Percentiles rank a stretch among this genome's conserved stretches.
phyloP scores from a whole-genome alignment of 306 rosid species.

The Vigna unguiculata region DNA sequence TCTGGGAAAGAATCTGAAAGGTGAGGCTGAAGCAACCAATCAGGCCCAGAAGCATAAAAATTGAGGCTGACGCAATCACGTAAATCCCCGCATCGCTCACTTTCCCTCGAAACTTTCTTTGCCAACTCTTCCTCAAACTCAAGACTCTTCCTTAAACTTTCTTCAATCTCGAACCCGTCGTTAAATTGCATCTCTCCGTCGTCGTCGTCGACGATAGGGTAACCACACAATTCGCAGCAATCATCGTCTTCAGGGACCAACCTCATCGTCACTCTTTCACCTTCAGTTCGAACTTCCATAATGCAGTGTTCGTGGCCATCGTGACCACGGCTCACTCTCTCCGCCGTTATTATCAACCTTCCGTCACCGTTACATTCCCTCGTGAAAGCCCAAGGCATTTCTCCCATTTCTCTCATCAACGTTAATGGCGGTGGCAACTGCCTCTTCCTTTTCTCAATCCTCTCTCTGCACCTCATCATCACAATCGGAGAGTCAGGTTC shows the following conservation, averaged over 20 bases:
- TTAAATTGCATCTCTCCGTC: not conserved
- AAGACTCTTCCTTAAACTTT: not conserved
- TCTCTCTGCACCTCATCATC: not conserved
- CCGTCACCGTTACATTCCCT: slow-evolving; percentile 53
- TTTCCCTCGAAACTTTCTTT: not conserved
- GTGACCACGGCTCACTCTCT: slow-evolving; percentile 35
- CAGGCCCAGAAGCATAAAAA: not conserved
- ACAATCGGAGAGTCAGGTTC: not conserved
- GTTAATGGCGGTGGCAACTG: slow-evolving; percentile 65
- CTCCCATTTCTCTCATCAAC: slow-evolving; percentile 29
- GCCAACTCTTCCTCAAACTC: slow-evolving; percentile 21
- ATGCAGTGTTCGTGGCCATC: slow-evolving; percentile 35
- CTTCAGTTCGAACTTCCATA: slow-evolving; percentile 50
- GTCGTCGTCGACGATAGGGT: not conserved
- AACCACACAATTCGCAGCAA: slow-evolving; percentile 36
- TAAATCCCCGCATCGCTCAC: slow-evolving; percentile 8
- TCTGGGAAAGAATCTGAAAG: slow-evolving; percentile 25
- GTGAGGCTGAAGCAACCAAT: not conserved
- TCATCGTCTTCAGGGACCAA: slow-evolving; percentile 32
- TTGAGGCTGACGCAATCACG: slow-evolving; percentile 16
- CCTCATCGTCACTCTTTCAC: slow-evolving; percentile 59
- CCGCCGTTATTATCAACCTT: slow-evolving; percentile 50
- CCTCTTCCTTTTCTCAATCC: not conserved
- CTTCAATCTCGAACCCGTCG: not conserved
- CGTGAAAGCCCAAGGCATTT: slow-evolving; percentile 55